phyloP scores from a whole-genome alignment of 768 basidiomycete genomes.

The Hygrophorus pudorinus region DNA sequence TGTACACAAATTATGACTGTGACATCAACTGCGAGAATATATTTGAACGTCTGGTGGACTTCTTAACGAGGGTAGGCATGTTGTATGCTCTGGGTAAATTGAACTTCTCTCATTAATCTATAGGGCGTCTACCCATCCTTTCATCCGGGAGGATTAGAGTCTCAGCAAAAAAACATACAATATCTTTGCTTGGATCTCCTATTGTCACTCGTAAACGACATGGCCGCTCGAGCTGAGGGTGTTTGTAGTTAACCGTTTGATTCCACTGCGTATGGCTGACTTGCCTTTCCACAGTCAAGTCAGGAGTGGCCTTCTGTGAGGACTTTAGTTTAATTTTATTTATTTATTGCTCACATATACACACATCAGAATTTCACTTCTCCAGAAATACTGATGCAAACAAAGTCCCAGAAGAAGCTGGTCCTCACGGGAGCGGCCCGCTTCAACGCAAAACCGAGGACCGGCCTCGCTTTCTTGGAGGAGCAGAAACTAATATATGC shows the following conservation, averaged over 20 bases:
- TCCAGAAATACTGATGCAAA: slow-evolving; percentile 47
- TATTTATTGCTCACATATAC: background rate
- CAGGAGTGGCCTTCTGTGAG: slow-evolving; percentile 59
- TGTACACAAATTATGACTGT: slow-evolving; percentile 96
- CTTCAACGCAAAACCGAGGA: slow-evolving; percentile 92
- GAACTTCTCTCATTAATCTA: slow-evolving; percentile 3
- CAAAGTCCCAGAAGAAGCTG: slow-evolving; percentile 80
- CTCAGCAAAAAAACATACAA: slow-evolving; percentile 69
- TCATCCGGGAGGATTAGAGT: slow-evolving; percentile 44
- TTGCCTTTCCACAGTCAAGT: slow-evolving; percentile 21
- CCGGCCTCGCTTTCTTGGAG: slow-evolving; percentile 82
- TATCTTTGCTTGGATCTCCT: slow-evolving; percentile 83
- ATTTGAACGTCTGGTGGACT: slow-evolving; percentile 82
- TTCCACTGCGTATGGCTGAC: slow-evolving; percentile 7
- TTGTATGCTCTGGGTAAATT: background rate
- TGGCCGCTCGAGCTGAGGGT: slow-evolving; percentile 55
- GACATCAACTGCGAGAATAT: slow-evolving; percentile 95
- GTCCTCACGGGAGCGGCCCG: slow-evolving; percentile 73
- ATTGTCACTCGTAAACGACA: slow-evolving; percentile 78
- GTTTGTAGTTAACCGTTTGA: slow-evolving; percentile 22
- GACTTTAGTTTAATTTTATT: background rate
- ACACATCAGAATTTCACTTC: slow-evolving; percentile 41
- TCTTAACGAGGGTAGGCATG: slow-evolving; percentile 65
- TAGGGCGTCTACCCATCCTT: slow-evolving; percentile 77
- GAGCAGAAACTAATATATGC: slow-evolving; percentile 83